phyloP scores from a whole-genome alignment of 768 basidiomycete species.

The Coprinellus micaceus region DNA sequence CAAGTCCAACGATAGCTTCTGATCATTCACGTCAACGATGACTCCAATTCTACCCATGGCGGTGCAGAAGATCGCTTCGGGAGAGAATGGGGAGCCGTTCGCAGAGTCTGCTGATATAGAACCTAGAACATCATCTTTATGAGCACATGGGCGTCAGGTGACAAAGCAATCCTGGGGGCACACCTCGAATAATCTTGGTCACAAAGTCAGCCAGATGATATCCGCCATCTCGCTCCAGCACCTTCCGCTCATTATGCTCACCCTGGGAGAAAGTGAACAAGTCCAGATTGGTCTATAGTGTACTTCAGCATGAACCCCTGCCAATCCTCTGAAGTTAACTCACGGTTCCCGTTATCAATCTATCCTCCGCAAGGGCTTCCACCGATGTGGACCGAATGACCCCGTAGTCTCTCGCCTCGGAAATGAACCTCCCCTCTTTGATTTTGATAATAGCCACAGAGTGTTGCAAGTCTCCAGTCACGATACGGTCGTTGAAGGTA shows the following conservation, averaged over 20 bases:
- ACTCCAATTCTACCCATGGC: slow-evolving; percentile 77
- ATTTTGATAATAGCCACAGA: slow-evolving; percentile 71
- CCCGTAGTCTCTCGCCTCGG: slow-evolving; percentile 69
- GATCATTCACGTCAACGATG: slow-evolving; percentile 55
- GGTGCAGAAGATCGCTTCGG: slow-evolving; percentile 73
- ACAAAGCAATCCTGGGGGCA: slow-evolving; percentile 7
- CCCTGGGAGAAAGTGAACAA: slow-evolving; percentile 59
- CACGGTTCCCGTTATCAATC: slow-evolving; percentile 75
- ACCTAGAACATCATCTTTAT: slow-evolving; percentile 4
- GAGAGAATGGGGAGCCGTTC: slow-evolving; percentile 37
- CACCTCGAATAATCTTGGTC: slow-evolving; percentile 71
- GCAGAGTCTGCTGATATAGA: slow-evolving; percentile 30
- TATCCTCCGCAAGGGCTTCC: slow-evolving; percentile 50
- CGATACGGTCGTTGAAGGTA: slow-evolving; percentile 47
- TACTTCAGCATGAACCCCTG: neutral
- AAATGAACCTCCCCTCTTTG: slow-evolving; percentile 38
- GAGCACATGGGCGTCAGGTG: neutral
- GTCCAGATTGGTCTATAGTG: slow-evolving; percentile 54
- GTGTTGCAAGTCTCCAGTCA: slow-evolving; percentile 78
- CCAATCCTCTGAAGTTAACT: slow-evolving; percentile 14
- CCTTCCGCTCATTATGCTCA: slow-evolving; percentile 33
- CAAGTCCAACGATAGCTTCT: slow-evolving; percentile 51
- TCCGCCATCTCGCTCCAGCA: slow-evolving; percentile 61
- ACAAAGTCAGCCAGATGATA: slow-evolving; percentile 77
- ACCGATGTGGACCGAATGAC: slow-evolving; percentile 72